Evolutionary conservation across 1,284 basidiomycete species (phyloP).

Genomic region (Singerocomus rubriflavus): DNA sequence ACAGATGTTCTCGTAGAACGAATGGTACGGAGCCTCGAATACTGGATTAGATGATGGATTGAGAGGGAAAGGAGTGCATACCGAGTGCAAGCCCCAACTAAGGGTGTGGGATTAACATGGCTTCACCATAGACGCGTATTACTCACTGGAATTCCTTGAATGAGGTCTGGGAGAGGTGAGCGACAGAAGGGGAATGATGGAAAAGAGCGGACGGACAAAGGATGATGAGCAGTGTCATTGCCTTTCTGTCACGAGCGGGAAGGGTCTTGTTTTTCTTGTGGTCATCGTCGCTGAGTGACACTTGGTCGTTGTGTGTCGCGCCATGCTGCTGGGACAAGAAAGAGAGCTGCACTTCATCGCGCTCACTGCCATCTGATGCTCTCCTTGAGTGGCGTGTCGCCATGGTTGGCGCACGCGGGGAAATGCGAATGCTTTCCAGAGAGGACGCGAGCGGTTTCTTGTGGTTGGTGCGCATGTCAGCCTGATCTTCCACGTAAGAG

Average conservation of each 20-base stretch:
- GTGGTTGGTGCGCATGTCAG: constrained; percentile 36
- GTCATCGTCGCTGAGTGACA: constrained; percentile 20
- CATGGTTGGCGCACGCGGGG: constrained; percentile 58
- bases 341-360: constrained; percentile 61
- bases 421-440: constrained; percentile 61
- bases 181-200: constrained; percentile 9
- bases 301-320: constrained; percentile 39
- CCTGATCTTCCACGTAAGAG: constrained; percentile 30
- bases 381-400: constrained; percentile 30
- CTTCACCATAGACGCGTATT: constrained; percentile 20
- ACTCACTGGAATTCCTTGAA: constrained; percentile 95
- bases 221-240: constrained; percentile 83
- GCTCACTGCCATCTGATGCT: constrained; percentile 36
- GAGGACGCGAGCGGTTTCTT: constrained; percentile 44
- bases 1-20: constrained; percentile 90
- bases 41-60: constrained; percentile 11
- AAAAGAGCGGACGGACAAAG: constrained; percentile 67
- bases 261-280: constrained; percentile 47
- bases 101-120: constrained; percentile 12
- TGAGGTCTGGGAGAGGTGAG: constrained; percentile 57
- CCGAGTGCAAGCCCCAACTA: constrained; percentile 75
- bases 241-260: constrained; percentile 75
- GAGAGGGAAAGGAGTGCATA: constrained; percentile 30
- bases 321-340: constrained; percentile 57
- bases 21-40: constrained; percentile 89